A percentile compares a stretch with the other conserved stretches of the same genome.
These are phyloP conservation scores for Yamadazyma dushanensis DNA, from an alignment of 1,139 yeast species.

Conservation along the genomic window DNA sequence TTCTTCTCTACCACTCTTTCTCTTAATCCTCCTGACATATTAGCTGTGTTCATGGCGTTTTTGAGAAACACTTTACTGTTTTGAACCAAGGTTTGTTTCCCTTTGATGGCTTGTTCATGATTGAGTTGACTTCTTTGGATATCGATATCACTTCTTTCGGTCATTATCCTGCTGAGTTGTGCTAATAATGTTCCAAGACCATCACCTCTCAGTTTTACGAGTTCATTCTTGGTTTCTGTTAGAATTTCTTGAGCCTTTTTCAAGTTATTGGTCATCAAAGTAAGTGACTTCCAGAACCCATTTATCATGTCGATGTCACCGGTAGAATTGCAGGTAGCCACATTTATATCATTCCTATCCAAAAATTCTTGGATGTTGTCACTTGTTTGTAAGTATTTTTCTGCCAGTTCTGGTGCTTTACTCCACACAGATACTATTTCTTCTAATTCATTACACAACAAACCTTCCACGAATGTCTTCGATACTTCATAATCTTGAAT, in stretches of 20 bases:
- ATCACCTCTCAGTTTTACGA: conserved; percentile 20
- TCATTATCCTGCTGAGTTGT: conserved; percentile 42
- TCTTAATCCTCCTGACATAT: conserved; percentile 50
- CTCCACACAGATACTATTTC: conserved; percentile 27
- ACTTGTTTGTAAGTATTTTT: conserved; percentile 39
- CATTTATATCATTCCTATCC: conserved; percentile 34
- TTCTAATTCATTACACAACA: conserved; percentile 19
- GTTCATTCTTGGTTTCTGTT: conserved; percentile 19
- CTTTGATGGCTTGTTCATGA: conserved; percentile 29
- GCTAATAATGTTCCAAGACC: conserved; percentile 39
- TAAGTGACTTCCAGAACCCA: conserved; percentile 39
- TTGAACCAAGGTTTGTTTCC: conserved; percentile 28
- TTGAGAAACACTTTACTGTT: conserved; percentile 46
- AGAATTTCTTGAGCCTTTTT: conserved; percentile 41
- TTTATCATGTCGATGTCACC: conserved; percentile 14
- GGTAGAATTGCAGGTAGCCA: conserved; percentile 14
- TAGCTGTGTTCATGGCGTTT: conserved; percentile 48
- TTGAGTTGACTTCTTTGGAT: conserved; percentile 45
- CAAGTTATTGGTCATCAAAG: conserved; percentile 36
- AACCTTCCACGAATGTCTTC: conserved; percentile 24
- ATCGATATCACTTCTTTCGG: conserved; percentile 55
- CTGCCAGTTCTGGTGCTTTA: conserved; percentile 28
- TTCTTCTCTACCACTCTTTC: conserved; percentile 47
- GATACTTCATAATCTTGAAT: conserved; percentile 25
- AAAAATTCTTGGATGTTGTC: conserved; percentile 45